Evolutionary conservation across 1,284 basidiomycete genomes (phyloP).

Genomic region (Xanthoconium separans): DNA sequence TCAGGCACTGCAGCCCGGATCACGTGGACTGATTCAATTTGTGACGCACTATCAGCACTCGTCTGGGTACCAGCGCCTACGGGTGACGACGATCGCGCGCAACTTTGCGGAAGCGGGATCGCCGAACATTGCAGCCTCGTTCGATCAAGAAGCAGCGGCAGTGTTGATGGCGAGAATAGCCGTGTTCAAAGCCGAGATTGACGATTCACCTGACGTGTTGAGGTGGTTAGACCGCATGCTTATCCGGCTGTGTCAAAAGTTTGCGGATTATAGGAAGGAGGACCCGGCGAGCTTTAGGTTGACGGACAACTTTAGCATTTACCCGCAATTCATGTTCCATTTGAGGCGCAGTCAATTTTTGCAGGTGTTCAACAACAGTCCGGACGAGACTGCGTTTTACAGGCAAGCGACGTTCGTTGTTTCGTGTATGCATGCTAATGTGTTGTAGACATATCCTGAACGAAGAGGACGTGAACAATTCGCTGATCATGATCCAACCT

Average conservation of each 20-base stretch:
- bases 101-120: conserved; percentile 98
- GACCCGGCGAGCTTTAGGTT: conserved; percentile 94
- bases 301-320: conserved; percentile 96
- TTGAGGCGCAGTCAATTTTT: conserved; percentile 96
- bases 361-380: conserved; percentile 99
- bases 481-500: conserved; percentile 99
- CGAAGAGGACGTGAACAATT: conserved; percentile 99
- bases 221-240: conserved; percentile 99
- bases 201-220: conserved; percentile 96
- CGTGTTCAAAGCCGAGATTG: conserved; percentile 99
- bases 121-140: conserved; percentile 89
- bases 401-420: conserved; percentile 48
- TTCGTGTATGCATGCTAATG: too few relatives aligned
- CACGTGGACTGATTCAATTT: conserved; percentile 96
- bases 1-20: conserved; percentile 88
- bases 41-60: conserved; percentile 99
- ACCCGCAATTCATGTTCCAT: conserved; percentile 99
- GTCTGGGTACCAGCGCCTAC: conserved; percentile 90
- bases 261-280: conserved; percentile 98
- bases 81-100: conserved; percentile 95
- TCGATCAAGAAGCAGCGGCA: conserved; percentile 98
- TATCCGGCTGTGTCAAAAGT: conserved; percentile 98
- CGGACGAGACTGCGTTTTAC: conserved; percentile 99
- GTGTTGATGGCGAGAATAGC: conserved; percentile 99
- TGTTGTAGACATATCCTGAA: conserved; percentile 84